Evolutionary conservation across 1,284 basidiomycete species (phyloP).

Genomic region (Calocybe gambosa): DNA sequence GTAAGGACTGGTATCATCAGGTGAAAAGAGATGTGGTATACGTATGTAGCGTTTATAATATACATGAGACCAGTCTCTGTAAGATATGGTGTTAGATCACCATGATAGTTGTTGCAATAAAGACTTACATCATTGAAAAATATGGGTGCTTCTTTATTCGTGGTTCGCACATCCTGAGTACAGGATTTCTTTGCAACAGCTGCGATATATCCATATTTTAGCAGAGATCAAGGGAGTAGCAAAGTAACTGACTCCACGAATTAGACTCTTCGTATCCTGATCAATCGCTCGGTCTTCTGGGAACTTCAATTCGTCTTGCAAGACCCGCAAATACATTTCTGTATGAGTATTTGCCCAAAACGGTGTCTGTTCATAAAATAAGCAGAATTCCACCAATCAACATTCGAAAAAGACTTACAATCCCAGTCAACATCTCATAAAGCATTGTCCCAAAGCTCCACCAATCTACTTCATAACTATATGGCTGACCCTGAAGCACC

Average conservation of each 20-base stretch:
- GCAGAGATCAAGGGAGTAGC: background rate
- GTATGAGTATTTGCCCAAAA: constrained; percentile 93
- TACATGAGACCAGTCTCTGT: constrained; percentile 87
- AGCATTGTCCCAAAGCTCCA: constrained; percentile 98
- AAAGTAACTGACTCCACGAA: constrained; percentile 72
- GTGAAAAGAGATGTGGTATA: constrained; percentile 31
- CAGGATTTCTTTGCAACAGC: constrained; percentile 90
- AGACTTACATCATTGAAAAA: constrained; percentile 86
- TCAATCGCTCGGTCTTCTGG: constrained; percentile 88
- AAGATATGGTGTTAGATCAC: background rate
- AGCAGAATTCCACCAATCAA: constrained; percentile 12
- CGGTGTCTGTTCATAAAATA: constrained; percentile 58
- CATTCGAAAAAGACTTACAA: constrained; percentile 49
- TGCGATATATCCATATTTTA: constrained; percentile 24
- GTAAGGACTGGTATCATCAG: constrained; percentile 1
- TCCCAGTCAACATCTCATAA: constrained; percentile 90
- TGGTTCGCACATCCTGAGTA: constrained; percentile 85
- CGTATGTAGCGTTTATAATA: constrained; percentile 93
- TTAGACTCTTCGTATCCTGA: constrained; percentile 90
- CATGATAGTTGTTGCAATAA: constrained; percentile 3
- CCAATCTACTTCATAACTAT: constrained; percentile 96
- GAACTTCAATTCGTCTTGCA: constrained; percentile 85
- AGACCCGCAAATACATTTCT: constrained; percentile 89
- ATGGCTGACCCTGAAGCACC: constrained; percentile 86
- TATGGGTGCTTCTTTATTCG: constrained; percentile 93